Conservation (phyloP, 2,329 filamentous ascomycete species). For the Talaromyces marneffei region DNA sequence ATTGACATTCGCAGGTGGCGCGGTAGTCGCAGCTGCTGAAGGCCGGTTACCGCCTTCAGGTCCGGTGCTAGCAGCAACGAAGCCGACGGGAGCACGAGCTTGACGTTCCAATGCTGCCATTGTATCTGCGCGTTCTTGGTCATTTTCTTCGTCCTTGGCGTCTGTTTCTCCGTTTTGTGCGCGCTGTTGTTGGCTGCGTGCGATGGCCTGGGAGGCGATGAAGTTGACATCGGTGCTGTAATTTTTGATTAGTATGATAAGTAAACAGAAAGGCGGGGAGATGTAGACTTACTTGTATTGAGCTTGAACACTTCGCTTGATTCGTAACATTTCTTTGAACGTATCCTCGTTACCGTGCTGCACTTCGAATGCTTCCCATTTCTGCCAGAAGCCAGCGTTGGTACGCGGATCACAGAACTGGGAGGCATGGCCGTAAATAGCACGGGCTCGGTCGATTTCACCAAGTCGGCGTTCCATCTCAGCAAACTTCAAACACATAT, state of each 20-base stretch:
- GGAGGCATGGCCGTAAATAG: conserved; percentile 92
- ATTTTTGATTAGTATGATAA: conserved; percentile 30
- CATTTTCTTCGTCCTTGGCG: conserved; percentile 37
- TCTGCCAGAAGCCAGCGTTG: conserved; percentile 84
- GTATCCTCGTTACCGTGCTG: conserved; percentile 98
- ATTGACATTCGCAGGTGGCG: conserved; percentile 53
- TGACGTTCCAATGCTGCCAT: conserved; percentile 88
- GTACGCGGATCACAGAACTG: conserved; percentile 96
- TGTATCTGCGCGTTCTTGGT: conserved; percentile 59
- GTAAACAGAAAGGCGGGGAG: neutral
- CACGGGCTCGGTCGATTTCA: conserved; percentile 88
- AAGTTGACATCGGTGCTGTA: conserved; percentile 88
- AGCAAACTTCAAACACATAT: conserved; percentile 98
- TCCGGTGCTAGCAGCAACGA: conserved; percentile 78
- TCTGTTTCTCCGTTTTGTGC: conserved; percentile 33
- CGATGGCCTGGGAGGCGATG: conserved; percentile 91
- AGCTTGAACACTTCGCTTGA: conserved; percentile 94
- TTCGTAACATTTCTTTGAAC: conserved; percentile 97
- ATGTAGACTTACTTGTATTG: conserved; percentile 70
- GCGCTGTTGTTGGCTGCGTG: conserved; percentile 63
- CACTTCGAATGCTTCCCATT: conserved; percentile 96
- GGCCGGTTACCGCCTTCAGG: conserved; percentile 57
- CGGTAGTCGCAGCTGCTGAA: conserved; percentile 15
- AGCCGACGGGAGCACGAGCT: conserved; percentile 80
- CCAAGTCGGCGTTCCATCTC: conserved; percentile 90